phyloP scores from a whole-genome alignment of 176 grass and related monocot species.

The Oropetium thomaeum region DNA sequence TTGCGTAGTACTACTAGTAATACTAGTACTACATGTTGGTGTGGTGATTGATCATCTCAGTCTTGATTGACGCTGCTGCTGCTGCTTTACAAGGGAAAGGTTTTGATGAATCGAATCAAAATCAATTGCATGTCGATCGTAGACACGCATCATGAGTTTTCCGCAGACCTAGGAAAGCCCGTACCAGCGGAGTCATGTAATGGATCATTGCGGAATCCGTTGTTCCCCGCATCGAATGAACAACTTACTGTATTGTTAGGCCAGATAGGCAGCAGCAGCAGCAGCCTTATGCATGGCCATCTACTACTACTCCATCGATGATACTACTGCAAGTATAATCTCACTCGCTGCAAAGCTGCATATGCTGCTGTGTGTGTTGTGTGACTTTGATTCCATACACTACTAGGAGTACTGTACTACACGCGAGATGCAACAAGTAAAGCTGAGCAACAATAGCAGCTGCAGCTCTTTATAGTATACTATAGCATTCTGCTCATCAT shows the following conservation, averaged over 20 bases:
- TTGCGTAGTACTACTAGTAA: no score
- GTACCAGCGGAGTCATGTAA: constrained; percentile 2
- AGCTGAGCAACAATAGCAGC: no score
- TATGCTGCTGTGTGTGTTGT: background rate
- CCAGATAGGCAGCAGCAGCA: no score
- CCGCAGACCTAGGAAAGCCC: constrained; percentile 36
- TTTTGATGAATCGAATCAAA: background rate
- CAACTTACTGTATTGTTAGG: no score
- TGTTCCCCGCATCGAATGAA: no score
- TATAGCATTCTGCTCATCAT: no score
- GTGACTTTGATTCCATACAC: background rate
- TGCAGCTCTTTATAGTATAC: no score
- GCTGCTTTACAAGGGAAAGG: no score
- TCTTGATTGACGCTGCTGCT: constrained; percentile 1
- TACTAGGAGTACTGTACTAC: no score
- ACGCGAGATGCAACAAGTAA: no score
- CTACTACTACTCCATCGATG: background rate
- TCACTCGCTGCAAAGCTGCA: background rate
- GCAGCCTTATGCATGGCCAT: constrained; percentile 39
- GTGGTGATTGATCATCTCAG: background rate
- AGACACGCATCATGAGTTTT: constrained; percentile 17
- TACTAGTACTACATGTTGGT: background rate
- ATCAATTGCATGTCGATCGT: background rate
- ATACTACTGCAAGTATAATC: background rate
- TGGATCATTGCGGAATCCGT: background rate